Percentiles rank a stretch among this genome's conserved stretches.
Evolutionary conservation across 805 yeast genomes (phyloP).

Genomic region (Ogataea zsoltii): DNA sequence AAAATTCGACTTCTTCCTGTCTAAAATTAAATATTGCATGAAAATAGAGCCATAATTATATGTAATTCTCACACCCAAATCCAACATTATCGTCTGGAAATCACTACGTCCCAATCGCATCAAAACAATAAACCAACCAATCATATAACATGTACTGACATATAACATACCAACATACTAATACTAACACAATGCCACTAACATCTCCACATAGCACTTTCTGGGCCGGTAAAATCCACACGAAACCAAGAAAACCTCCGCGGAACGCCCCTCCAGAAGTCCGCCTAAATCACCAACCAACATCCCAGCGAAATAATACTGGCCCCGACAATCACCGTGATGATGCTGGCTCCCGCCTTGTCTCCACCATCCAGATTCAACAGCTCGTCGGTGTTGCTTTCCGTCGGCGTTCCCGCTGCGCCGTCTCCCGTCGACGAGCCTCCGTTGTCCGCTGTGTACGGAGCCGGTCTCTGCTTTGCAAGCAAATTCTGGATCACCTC

Average conservation of each 20-base stretch:
- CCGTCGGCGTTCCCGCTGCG: constrained; percentile 60
- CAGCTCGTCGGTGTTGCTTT: constrained; percentile 42
- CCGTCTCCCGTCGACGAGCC: constrained; percentile 60
- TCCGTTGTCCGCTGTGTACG: constrained; percentile 63
- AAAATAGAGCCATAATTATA: no score
- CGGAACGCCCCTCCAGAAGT: not conserved
- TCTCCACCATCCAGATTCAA: constrained; percentile 44
- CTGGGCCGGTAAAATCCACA: no score
- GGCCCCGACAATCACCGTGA: constrained; percentile 56
- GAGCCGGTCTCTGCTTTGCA: constrained; percentile 46
- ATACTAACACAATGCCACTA: not conserved
- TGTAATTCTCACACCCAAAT: no score
- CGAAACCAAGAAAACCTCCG: no score
- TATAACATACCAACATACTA: no score
- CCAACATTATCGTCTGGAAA: no score
- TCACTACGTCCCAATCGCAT: no score
- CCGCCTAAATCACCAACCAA: constrained; percentile 25
- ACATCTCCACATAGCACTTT: no score
- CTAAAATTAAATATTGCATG: no score
- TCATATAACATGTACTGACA: no score
- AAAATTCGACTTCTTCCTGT: no score
- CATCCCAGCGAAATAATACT: constrained; percentile 30
- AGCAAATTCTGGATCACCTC: constrained; percentile 51
- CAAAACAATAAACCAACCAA: no score
- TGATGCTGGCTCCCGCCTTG: constrained; percentile 68